phyloP scores from a whole-genome alignment of 1,139 yeast species.

The Yamadazyma dushanensis region DNA sequence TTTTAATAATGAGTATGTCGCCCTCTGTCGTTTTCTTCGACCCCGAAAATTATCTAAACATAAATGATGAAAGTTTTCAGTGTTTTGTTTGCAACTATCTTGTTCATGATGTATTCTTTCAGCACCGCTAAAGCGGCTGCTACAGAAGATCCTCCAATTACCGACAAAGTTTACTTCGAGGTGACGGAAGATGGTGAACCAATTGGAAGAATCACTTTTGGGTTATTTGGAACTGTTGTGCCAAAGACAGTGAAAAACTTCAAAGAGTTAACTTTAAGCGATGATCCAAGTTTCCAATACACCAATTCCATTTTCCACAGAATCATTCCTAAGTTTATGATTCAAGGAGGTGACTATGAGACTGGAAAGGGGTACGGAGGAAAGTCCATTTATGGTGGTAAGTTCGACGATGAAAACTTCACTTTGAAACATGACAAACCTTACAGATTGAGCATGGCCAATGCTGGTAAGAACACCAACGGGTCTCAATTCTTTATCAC shows the following conservation, averaged over 20 bases:
- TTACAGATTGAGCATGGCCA: slow-evolving; percentile 63
- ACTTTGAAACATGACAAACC: slow-evolving; percentile 57
- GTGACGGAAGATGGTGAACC: slow-evolving; percentile 75
- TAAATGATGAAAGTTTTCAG: slow-evolving; percentile 31
- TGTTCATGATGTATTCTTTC: slow-evolving; percentile 19
- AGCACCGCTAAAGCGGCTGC: slow-evolving; percentile 24
- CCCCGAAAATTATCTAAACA: background rate
- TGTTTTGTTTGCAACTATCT: slow-evolving; percentile 20
- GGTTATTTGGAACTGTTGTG: slow-evolving; percentile 66
- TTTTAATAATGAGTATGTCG: too few species aligned
- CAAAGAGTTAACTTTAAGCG: slow-evolving; percentile 57
- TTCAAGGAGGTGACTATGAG: slow-evolving; percentile 65
- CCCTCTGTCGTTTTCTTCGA: too few species aligned
- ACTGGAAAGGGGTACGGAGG: slow-evolving; percentile 63
- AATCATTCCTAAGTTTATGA: slow-evolving; percentile 57
- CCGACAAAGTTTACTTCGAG: slow-evolving; percentile 83
- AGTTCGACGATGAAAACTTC: slow-evolving; percentile 59
- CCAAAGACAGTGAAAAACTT: slow-evolving; percentile 63
- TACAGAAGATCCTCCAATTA: slow-evolving; percentile 56
- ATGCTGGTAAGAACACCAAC: slow-evolving; percentile 61
- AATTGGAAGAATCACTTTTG: slow-evolving; percentile 67
- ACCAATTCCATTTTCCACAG: slow-evolving; percentile 56
- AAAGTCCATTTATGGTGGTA: slow-evolving; percentile 57
- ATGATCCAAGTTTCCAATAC: slow-evolving; percentile 57
- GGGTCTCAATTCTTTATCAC: slow-evolving; percentile 69